Evolutionary conservation across 352 stramenopile species (phyloP).

Genomic region (Globisporangium carolinianum): DNA sequence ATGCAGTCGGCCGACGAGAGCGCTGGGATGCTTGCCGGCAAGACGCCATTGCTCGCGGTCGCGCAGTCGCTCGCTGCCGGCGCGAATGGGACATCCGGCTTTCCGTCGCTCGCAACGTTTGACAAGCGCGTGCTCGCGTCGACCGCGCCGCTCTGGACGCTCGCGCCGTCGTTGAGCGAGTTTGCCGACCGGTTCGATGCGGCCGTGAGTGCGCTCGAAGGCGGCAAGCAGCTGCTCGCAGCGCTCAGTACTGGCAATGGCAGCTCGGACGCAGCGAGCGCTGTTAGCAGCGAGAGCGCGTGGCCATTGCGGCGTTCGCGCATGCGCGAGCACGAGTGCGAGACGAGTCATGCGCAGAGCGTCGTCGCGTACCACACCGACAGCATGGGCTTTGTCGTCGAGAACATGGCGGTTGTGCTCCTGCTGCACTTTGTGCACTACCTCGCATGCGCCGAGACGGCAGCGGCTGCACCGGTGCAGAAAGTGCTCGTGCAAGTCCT

Average conservation of each 20-base stretch:
- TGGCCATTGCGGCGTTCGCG: slow-evolving; percentile 12
- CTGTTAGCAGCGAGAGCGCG: slow-evolving; percentile 2
- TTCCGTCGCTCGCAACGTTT: slow-evolving; percentile 44
- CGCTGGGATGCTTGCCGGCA: slow-evolving; percentile 20
- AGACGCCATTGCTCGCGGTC: slow-evolving; percentile 41
- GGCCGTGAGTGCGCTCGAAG: slow-evolving; percentile 37
- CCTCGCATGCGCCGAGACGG: slow-evolving; percentile 24
- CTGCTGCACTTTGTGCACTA: slow-evolving; percentile 69
- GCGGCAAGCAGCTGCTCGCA: slow-evolving; percentile 33
- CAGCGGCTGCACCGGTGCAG: slow-evolving; percentile 24
- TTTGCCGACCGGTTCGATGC: slow-evolving; percentile 53
- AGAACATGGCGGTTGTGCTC: slow-evolving; percentile 74
- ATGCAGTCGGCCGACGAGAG: slow-evolving; percentile 43
- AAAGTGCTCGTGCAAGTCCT: slow-evolving; percentile 67
- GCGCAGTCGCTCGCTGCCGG: slow-evolving; percentile 20
- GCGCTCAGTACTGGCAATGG: slow-evolving; percentile 10
- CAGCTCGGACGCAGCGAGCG: slow-evolving; percentile 7
- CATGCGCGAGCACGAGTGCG: slow-evolving; percentile 24
- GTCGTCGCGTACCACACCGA: slow-evolving; percentile 74
- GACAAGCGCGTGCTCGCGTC: slow-evolving; percentile 47
- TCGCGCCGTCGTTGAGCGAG: slow-evolving; percentile 52
- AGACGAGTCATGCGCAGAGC: slow-evolving; percentile 35
- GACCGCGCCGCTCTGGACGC: slow-evolving; percentile 52
- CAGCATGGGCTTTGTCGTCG: slow-evolving; percentile 64
- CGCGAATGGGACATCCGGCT: slow-evolving; percentile 20